phyloP scores from a whole-genome alignment of 192 early-diverging fungal species.

The Rhizophagus prolifer region DNA sequence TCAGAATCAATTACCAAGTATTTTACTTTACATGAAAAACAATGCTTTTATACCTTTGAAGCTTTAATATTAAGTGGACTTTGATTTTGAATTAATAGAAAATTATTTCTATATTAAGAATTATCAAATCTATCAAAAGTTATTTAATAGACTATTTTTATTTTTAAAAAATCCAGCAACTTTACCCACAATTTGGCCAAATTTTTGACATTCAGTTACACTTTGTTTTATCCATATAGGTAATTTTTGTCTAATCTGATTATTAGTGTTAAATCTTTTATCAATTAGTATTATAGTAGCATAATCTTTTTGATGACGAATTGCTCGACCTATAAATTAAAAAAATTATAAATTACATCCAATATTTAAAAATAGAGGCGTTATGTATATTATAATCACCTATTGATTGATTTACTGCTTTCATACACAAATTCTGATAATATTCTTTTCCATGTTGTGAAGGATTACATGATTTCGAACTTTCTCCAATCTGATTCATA shows the following conservation, averaged over 20 bases:
- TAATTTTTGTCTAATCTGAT: slow-evolving; percentile 60
- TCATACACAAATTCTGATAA: slow-evolving; percentile 71
- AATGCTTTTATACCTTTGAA: too few relatives aligned
- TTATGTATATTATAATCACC: slow-evolving; percentile 52
- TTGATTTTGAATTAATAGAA: too few relatives aligned
- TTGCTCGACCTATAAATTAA: slow-evolving; percentile 72
- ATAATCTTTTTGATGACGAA: slow-evolving; percentile 87
- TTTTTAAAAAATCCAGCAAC: slow-evolving; percentile 48
- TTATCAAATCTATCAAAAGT: too few relatives aligned
- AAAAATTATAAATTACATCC: not conserved
- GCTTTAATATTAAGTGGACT: too few relatives aligned
- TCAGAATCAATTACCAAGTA: too few relatives aligned
- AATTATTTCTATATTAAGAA: too few relatives aligned
- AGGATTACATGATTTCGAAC: slow-evolving; percentile 23
- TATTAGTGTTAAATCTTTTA: slow-evolving; percentile 50
- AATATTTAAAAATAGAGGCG: not conserved
- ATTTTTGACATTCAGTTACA: slow-evolving; percentile 46
- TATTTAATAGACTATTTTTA: too few relatives aligned
- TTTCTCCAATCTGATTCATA: slow-evolving; percentile 41
- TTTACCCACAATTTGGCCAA: slow-evolving; percentile 47
- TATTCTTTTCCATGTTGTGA: slow-evolving; percentile 59
- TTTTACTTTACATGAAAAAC: too few relatives aligned
- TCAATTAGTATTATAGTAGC: slow-evolving; percentile 84
- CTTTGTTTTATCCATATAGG: slow-evolving; percentile 73
- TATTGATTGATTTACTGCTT: slow-evolving; percentile 80